phyloP scores from a whole-genome alignment of 306 rosid genomes.

The Canavalia ensiformis region DNA sequence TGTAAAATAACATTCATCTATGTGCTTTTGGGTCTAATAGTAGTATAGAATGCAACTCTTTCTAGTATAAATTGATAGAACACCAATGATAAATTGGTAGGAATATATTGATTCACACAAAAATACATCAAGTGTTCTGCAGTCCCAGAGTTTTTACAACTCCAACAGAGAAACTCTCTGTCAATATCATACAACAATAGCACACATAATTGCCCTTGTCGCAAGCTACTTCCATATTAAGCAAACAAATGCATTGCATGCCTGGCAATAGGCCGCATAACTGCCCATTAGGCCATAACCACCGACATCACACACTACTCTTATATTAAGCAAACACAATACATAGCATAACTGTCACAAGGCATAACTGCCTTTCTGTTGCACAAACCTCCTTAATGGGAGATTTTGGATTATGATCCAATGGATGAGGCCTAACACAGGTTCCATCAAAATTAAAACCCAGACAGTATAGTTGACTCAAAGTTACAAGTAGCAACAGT shows the following conservation, averaged over 20 bases:
- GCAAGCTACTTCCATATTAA: neutral
- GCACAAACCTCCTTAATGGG: neutral
- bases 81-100: neutral
- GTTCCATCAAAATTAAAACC: neutral
- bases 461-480: neutral
- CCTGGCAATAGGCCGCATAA: too few relatives aligned
- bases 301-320: too few relatives aligned
- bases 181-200: neutral
- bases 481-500: conserved; percentile 16
- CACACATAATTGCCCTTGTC: too few relatives aligned
- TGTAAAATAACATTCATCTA: conserved; percentile 4
- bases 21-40: neutral
- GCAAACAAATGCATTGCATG: too few relatives aligned
- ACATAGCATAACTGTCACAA: neutral
- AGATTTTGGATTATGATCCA: conserved; percentile 8
- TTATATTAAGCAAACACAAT: neutral
- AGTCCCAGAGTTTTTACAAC: neutral
- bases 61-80: neutral
- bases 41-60: conserved; percentile 18
- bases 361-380: neutral
- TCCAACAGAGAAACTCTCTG: neutral
- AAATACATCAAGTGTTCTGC: neutral
- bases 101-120: neutral
- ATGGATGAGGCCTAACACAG: neutral
- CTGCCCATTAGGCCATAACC: too few relatives aligned